Conservation (phyloP, 768 basidiomycete genomes). For the Tulasnella sp. region DNA sequence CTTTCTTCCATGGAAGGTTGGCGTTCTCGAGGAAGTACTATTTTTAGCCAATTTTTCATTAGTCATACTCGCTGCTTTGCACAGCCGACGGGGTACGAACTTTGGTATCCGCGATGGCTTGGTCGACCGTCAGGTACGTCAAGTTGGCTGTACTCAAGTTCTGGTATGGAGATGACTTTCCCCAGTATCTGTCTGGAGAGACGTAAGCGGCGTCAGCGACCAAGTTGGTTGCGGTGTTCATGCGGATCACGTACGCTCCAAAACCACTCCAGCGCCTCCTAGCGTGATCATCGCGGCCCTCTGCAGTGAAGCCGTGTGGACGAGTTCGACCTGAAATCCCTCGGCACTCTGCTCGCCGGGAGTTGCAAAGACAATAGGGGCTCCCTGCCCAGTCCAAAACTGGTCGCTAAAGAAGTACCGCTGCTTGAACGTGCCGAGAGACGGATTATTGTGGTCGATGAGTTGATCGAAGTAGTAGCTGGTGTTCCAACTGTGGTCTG, state of each 20-base stretch:
- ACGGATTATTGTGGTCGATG: slow-evolving; percentile 12
- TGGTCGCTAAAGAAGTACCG: slow-evolving; percentile 5
- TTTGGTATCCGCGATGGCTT: neutral
- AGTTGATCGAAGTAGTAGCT: slow-evolving; percentile 12
- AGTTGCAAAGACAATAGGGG: neutral
- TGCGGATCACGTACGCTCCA: neutral
- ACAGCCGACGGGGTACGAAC: neutral
- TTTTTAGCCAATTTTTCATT: neutral
- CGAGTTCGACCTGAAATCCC: neutral
- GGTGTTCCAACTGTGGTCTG: neutral
- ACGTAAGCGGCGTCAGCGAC: neutral
- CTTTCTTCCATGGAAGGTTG: neutral
- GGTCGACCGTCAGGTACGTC: slow-evolving; percentile 4
- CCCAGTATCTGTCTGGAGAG: neutral
- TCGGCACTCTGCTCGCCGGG: neutral
- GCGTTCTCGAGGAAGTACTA: neutral
- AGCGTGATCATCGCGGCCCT: neutral
- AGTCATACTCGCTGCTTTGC: neutral
- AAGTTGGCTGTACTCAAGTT: neutral
- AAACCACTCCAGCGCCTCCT: neutral
- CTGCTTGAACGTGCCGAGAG: slow-evolving; percentile 15
- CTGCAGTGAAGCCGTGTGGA: neutral
- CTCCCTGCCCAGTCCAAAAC: neutral
- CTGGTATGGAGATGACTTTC: neutral
- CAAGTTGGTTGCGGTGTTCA: neutral